Percentiles rank a stretch among this genome's conserved stretches.
These are phyloP conservation scores for Tetradesmus obliquus DNA, from an alignment of 139 green algal genomes.

Conservation along the genomic window DNA sequence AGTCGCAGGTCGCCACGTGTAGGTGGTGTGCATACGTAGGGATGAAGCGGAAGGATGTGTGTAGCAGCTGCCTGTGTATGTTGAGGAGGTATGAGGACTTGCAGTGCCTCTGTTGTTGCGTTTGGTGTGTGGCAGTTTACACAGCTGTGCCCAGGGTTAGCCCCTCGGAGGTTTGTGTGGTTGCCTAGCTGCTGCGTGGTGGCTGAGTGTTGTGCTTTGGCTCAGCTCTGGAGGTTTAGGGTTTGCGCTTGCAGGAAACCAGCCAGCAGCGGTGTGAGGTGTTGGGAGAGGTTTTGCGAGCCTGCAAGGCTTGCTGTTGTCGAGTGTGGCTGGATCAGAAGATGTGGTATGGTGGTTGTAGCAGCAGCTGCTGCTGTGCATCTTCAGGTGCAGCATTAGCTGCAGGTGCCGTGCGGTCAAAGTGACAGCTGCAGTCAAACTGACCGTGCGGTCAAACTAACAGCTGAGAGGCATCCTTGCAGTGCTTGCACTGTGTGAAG, in stretches of 20 bases:
- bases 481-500: background rate
- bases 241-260: background rate
- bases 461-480: background rate
- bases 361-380: background rate
- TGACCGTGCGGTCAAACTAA: background rate
- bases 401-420: background rate
- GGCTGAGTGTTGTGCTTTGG: background rate
- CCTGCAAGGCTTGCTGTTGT: background rate
- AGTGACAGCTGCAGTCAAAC: background rate
- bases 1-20: too few relatives aligned
- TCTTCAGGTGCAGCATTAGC: background rate
- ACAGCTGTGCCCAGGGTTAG: background rate
- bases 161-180: background rate
- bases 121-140: background rate
- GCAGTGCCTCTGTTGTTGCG: background rate
- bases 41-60: background rate
- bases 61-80: background rate
- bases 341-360: background rate
- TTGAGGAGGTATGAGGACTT: too few relatives aligned
- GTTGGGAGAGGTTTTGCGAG: background rate
- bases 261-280: background rate
- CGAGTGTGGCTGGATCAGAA: background rate
- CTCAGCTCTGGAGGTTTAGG: background rate
- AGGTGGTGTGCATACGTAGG: background rate
- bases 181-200: constrained; percentile 5